Conservation (phyloP, 176 grass and related monocot species). For the Elaeis guineensis region DNA sequence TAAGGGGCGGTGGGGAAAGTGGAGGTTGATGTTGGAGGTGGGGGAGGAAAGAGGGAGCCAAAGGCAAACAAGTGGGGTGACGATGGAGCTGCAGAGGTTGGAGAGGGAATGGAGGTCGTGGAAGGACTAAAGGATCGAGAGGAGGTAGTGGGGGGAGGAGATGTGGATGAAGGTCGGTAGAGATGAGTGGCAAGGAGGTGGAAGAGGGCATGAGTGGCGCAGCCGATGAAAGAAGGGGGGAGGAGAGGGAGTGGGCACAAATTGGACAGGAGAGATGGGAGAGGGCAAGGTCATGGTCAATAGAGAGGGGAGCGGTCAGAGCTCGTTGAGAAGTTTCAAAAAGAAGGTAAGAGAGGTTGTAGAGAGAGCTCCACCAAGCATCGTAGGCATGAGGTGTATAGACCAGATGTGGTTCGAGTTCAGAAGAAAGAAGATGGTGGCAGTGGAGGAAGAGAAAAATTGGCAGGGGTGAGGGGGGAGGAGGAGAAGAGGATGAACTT, state of each 20-base stretch:
- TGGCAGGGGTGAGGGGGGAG: neutral
- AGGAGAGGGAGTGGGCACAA: conserved; percentile 1
- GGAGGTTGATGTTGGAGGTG: no score
- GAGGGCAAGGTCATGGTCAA: neutral
- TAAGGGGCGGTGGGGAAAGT: no score
- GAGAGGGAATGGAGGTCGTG: conserved; percentile 3
- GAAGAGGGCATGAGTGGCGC: conserved; percentile 6
- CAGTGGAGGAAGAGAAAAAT: neutral
- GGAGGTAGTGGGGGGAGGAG: conserved; percentile 2
- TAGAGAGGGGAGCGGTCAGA: neutral
- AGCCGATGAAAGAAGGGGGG: neutral
- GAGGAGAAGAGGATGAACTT: neutral
- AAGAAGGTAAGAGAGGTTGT: conserved; percentile 6
- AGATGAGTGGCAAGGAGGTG: conserved; percentile 7
- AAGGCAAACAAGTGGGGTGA: neutral
- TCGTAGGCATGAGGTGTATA: neutral
- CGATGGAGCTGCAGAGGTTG: conserved; percentile 3
- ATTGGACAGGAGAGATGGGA: neutral
- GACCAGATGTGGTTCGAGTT: neutral
- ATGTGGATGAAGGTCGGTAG: conserved; percentile 13
- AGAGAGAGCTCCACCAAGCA: neutral
- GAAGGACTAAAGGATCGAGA: neutral
- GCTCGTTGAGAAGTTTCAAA: conserved; percentile 13
- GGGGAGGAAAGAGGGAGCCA: no score
- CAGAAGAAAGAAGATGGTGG: neutral